phyloP scores from a whole-genome alignment of 768 basidiomycete genomes.

The Lactarius evosmus region DNA sequence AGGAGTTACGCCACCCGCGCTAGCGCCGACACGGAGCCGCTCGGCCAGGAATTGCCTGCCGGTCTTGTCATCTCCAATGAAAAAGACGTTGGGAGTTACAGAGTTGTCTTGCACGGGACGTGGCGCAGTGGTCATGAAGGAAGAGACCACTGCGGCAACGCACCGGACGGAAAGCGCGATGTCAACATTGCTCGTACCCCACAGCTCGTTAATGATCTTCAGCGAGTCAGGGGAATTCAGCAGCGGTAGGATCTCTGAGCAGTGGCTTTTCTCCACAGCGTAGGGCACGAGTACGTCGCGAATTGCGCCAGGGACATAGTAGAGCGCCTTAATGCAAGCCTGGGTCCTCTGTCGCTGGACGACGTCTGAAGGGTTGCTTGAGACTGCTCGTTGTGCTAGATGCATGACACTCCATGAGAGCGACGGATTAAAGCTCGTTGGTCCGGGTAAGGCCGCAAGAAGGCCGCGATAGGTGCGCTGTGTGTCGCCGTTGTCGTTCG shows the following conservation, averaged over 20 bases:
- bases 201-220: neutral
- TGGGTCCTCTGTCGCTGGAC: neutral
- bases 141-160: too few relatives aligned
- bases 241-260: neutral
- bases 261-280: neutral
- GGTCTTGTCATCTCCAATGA: too few relatives aligned
- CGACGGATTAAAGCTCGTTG: neutral
- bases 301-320: neutral
- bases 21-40: too few relatives aligned
- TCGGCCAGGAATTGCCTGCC: too few relatives aligned
- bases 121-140: too few relatives aligned
- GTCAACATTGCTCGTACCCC: neutral
- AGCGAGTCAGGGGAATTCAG: neutral
- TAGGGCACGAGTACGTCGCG: neutral
- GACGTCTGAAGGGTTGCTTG: neutral
- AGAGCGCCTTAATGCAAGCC: neutral
- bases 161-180: neutral
- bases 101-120: too few relatives aligned
- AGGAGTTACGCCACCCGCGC: too few relatives aligned
- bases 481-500: neutral
- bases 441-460: constrained; percentile 5
- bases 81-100: too few relatives aligned
- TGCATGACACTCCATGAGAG: constrained; percentile 4
- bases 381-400: neutral
- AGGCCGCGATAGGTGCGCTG: neutral